Percentiles rank a stretch among this genome's conserved stretches.
These are phyloP conservation scores for Globisporangium orthogonon DNA, from an alignment of 352 stramenopile species.

Conservation along the genomic window DNA sequence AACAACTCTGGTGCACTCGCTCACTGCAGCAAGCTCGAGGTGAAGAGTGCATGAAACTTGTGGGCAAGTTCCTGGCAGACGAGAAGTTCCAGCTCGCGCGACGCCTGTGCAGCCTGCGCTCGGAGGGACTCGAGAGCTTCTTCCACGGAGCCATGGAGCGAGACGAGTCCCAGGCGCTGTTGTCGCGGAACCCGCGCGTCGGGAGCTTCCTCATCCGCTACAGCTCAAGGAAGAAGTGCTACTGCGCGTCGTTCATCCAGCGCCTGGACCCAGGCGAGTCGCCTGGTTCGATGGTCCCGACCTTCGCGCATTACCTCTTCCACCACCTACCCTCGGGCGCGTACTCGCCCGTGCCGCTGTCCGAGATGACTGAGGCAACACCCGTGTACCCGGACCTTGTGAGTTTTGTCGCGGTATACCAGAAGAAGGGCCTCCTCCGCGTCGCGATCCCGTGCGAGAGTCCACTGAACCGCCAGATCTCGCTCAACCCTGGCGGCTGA, in stretches of 20 bases:
- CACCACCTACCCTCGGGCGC: conserved; percentile 56
- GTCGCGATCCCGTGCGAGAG: conserved; percentile 36
- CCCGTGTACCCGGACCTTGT: conserved; percentile 58
- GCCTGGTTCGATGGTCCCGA: conserved; percentile 7
- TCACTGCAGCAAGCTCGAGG: conserved; percentile 38
- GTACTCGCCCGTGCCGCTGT: conserved; percentile 50
- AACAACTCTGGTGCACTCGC: too few species aligned
- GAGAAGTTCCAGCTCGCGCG: conserved; percentile 66
- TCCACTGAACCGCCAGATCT: conserved; percentile 59
- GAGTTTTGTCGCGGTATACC: conserved; percentile 72
- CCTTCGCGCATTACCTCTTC: conserved; percentile 68
- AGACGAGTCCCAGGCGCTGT: conserved; percentile 36
- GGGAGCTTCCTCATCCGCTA: conserved; percentile 78
- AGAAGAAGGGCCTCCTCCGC: conserved; percentile 56
- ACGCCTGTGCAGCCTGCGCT: conserved; percentile 42
- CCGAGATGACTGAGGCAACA: conserved; percentile 45
- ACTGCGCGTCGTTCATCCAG: conserved; percentile 70
- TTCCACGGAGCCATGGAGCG: conserved; percentile 72
- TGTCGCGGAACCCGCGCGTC: conserved; percentile 17
- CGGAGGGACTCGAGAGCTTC: conserved; percentile 63
- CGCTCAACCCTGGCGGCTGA: conserved; percentile 13
- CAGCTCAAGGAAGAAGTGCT: conserved; percentile 47
- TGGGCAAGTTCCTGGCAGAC: conserved; percentile 44
- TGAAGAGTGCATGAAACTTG: conserved; percentile 47
- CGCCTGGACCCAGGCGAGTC: conserved; percentile 26